A percentile compares a stretch with the other conserved stretches of the same genome.
Conservation (phyloP, 192 early-diverging fungal genomes). For the Backusella luteola region DNA sequence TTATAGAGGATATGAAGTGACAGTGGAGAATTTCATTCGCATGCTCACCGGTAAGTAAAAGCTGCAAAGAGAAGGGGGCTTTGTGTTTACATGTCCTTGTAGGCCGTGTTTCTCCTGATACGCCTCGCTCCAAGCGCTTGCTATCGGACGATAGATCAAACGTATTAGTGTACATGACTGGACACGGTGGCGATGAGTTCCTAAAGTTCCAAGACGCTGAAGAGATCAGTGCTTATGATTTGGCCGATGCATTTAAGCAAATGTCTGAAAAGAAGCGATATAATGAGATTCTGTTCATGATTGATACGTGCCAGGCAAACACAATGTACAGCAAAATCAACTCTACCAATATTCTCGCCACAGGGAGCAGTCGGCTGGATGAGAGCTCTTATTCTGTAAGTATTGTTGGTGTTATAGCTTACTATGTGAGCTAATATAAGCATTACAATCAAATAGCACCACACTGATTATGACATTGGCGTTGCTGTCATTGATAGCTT, state of each 20-base stretch:
- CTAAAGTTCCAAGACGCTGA: conserved; percentile 99
- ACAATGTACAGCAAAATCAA: conserved; percentile 94
- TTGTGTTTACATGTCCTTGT: background rate
- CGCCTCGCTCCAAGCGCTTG: conserved; percentile 92
- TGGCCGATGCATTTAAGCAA: conserved; percentile 96
- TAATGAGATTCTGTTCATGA: conserved; percentile 98
- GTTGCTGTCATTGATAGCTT: conserved; percentile 98
- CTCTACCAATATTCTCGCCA: conserved; percentile 91
- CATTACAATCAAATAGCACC: no score
- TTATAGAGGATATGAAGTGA: conserved; percentile 99
- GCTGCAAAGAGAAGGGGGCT: background rate
- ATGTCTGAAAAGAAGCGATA: conserved; percentile 97
- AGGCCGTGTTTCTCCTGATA: conserved; percentile 83
- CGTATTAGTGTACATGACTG: conserved; percentile 97
- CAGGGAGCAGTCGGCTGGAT: conserved; percentile 80
- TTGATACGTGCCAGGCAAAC: conserved; percentile 98
- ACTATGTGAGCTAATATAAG: no score
- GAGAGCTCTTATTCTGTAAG: conserved; percentile 91
- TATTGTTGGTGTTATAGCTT: no score
- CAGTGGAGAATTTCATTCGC: conserved; percentile 97
- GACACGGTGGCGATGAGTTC: conserved; percentile 98
- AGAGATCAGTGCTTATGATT: conserved; percentile 93
- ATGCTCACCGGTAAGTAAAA: conserved; percentile 71
- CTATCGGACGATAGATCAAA: conserved; percentile 96
- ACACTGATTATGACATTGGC: conserved; percentile 89